Percentiles rank a stretch among this genome's conserved stretches.
Evolutionary conservation across 768 basidiomycete genomes (phyloP).

Genomic region (Trametopsis cervina): DNA sequence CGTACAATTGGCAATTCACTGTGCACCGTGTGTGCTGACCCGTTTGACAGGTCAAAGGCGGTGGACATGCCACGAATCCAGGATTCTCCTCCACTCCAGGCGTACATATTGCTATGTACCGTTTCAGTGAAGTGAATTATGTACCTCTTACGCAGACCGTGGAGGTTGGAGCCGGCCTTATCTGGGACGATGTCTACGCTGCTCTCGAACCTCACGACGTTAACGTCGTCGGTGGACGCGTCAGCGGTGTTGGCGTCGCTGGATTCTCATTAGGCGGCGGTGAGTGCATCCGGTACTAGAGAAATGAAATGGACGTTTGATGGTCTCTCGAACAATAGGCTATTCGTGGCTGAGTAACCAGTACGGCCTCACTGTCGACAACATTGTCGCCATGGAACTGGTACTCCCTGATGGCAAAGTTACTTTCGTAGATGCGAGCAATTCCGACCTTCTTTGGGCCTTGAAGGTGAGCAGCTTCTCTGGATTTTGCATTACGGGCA

Average conservation of each 20-base stretch:
- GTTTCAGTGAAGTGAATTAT: constrained; percentile 23
- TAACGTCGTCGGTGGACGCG: constrained; percentile 53
- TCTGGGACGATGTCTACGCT: constrained; percentile 64
- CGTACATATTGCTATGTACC: constrained; percentile 28
- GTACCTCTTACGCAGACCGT: constrained; percentile 15
- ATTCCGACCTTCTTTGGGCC: constrained; percentile 37
- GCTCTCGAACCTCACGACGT: constrained; percentile 42
- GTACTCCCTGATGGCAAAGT: constrained; percentile 49
- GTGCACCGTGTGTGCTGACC: background rate
- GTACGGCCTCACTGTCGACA: constrained; percentile 50
- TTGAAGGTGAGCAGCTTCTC: constrained; percentile 28
- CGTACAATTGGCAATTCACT: constrained; percentile 6
- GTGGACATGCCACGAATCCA: constrained; percentile 27
- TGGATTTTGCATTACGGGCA: too few relatives aligned
- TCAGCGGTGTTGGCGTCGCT: constrained; percentile 37
- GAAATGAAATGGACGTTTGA: background rate
- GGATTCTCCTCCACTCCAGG: constrained; percentile 31
- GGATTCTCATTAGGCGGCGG: constrained; percentile 45
- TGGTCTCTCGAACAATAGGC: constrained; percentile 26
- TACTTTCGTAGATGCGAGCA: constrained; percentile 21
- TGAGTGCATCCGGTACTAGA: constrained; percentile 12
- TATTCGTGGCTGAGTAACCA: constrained; percentile 63
- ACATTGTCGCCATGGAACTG: constrained; percentile 46
- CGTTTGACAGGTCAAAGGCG: constrained; percentile 27
- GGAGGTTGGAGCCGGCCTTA: constrained; percentile 32